Conservation (phyloP, 2,329 filamentous ascomycete species). For the Metarhizium brunneum region DNA sequence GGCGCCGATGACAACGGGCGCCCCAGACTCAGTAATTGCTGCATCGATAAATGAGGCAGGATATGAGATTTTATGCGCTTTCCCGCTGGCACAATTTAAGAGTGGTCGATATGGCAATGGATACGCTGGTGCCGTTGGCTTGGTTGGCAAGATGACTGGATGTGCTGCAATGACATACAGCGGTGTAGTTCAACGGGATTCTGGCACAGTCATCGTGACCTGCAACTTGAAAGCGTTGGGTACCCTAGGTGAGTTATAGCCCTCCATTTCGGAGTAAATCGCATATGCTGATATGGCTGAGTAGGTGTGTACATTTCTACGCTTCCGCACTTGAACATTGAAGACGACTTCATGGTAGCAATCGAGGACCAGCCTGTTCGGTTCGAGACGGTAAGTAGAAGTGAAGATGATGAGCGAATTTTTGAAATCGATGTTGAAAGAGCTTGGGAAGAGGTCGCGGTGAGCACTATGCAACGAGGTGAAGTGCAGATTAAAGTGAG, state of each 20-base stretch:
- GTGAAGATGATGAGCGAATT: conserved; percentile 43
- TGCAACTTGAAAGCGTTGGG: conserved; percentile 74
- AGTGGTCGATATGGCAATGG: conserved; percentile 27
- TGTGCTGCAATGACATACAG: conserved; percentile 63
- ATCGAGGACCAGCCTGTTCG: conserved; percentile 67
- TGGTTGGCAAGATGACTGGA: conserved; percentile 85
- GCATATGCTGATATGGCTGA: neutral
- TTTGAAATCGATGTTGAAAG: conserved; percentile 67
- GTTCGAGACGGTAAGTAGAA: conserved; percentile 51
- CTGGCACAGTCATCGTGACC: conserved; percentile 54
- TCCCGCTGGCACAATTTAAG: conserved; percentile 52
- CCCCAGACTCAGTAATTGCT: conserved; percentile 43
- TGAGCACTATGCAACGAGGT: conserved; percentile 69
- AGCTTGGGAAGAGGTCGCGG: conserved; percentile 68
- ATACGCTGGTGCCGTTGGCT: conserved; percentile 60
- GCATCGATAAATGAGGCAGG: conserved; percentile 54
- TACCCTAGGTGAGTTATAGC: conserved; percentile 45
- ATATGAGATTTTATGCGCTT: conserved; percentile 76
- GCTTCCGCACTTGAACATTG: conserved; percentile 50
- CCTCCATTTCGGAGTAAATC: neutral
- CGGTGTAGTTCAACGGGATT: conserved; percentile 43
- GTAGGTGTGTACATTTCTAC: conserved; percentile 66
- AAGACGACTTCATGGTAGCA: conserved; percentile 61
- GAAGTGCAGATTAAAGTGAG: conserved; percentile 60
- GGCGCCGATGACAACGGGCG: conserved; percentile 34